Evolutionary conservation across 345 rosid genomes (phyloP).

Genomic region (Brassica carinata): DNA sequence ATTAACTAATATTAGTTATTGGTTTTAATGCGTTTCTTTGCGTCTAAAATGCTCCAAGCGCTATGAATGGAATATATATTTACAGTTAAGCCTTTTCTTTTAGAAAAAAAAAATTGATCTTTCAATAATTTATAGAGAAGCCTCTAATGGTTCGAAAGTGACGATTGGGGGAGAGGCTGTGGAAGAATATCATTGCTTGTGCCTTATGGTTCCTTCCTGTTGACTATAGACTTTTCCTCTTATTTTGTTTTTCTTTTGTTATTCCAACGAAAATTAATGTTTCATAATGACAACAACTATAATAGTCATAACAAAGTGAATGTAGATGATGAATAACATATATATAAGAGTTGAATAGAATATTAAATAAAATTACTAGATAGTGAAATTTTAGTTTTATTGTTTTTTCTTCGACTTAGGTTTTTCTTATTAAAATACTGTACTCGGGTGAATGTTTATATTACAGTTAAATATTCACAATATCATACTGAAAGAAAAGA

Average conservation of each 20-base stretch:
- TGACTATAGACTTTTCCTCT: constrained; percentile 42
- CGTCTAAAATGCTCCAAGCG: constrained; percentile 25
- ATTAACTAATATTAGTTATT: constrained; percentile 7
- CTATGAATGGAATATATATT: not conserved
- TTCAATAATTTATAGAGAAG: constrained; percentile 5
- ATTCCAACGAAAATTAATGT: constrained; percentile 20
- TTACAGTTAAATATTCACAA: not conserved
- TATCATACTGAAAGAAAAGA: not conserved
- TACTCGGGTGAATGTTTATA: not conserved
- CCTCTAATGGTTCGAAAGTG: constrained; percentile 40
- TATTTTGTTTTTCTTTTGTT: constrained; percentile 11
- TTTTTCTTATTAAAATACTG: not conserved
- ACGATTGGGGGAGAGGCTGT: constrained; percentile 21
- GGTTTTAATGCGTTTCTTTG: not conserved
- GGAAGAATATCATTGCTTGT: constrained; percentile 42
- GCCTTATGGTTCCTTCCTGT: constrained; percentile 39
- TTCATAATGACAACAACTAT: not conserved
- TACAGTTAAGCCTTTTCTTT: not conserved
- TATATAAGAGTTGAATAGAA: not conserved
- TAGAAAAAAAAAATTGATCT: not conserved
- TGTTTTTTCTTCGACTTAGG: not conserved
- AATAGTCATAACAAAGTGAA: not conserved
- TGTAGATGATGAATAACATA: not conserved
- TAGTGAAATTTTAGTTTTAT: not conserved
- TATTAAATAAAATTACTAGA: not conserved